Evolutionary conservation across 2,329 filamentous ascomycete genomes (phyloP).

Genomic region (Colletotrichum chrysophilum): DNA sequence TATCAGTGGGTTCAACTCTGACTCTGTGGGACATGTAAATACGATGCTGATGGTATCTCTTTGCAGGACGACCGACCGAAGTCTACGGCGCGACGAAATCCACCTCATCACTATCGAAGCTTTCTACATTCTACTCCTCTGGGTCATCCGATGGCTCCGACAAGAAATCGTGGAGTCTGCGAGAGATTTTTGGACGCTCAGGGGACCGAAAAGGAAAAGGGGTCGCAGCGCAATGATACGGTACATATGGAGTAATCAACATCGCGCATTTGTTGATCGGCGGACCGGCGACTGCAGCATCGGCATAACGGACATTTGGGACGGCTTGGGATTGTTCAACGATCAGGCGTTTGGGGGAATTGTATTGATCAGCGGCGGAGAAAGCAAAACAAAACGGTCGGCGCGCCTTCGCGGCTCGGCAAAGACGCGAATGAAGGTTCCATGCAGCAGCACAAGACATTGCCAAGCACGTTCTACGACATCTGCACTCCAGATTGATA

Average conservation of each 20-base stretch:
- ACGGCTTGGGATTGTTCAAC: background rate
- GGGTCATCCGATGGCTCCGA: background rate
- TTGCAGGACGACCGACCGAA: slow-evolving; percentile 28
- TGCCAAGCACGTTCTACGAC: background rate
- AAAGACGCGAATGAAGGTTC: background rate
- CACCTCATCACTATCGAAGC: background rate
- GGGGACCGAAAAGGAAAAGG: slow-evolving; percentile 9
- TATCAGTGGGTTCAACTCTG: slow-evolving; percentile 34
- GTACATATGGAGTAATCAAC: background rate
- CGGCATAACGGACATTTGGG: background rate
- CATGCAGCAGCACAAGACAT: background rate
- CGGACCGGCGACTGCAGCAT: background rate
- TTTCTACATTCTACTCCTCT: background rate
- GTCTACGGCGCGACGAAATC: slow-evolving; percentile 25
- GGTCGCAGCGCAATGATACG: background rate
- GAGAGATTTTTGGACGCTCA: slow-evolving; percentile 7
- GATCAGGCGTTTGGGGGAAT: background rate
- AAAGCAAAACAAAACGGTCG: background rate
- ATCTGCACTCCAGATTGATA: background rate
- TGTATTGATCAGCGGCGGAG: background rate
- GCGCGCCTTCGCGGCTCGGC: background rate
- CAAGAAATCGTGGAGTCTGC: slow-evolving; percentile 8
- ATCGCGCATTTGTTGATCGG: background rate
- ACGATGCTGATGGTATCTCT: background rate
- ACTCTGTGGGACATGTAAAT: background rate